Evolutionary conservation across 371 early-diverging fungal species (phyloP).

Genomic region (Actinomortierella ambigua): DNA sequence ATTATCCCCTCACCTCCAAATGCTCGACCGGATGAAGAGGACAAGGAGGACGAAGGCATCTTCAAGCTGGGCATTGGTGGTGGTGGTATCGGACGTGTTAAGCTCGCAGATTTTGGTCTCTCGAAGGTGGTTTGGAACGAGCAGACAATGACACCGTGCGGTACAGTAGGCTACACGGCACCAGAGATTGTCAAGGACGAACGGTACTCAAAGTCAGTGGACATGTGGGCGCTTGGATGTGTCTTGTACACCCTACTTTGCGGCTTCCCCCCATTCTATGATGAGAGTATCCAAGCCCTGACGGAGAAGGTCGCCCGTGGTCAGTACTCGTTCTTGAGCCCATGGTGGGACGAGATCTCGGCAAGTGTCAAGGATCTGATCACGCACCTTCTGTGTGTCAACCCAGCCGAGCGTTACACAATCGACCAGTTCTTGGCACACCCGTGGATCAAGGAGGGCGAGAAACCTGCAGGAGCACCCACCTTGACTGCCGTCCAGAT

Average conservation of each 20-base stretch:
- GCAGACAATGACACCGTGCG: conserved; percentile 88
- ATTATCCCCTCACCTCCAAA: conserved; percentile 62
- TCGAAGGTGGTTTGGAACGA: conserved; percentile 84
- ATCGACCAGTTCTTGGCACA: conserved; percentile 83
- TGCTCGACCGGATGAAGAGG: conserved; percentile 54
- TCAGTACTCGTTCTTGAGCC: conserved; percentile 75
- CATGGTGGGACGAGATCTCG: conserved; percentile 91
- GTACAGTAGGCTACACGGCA: conserved; percentile 91
- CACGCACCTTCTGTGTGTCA: conserved; percentile 78
- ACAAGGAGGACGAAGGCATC: conserved; percentile 75
- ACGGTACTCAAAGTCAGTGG: conserved; percentile 83
- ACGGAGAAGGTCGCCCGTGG: conserved; percentile 81
- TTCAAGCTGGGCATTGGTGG: conserved; percentile 76
- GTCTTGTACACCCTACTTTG: conserved; percentile 89
- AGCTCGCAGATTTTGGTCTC: conserved; percentile 88
- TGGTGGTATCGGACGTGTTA: conserved; percentile 82
- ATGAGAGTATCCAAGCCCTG: conserved; percentile 75
- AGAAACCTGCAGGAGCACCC: conserved; percentile 10
- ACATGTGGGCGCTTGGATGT: conserved; percentile 95
- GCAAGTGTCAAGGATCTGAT: conserved; percentile 80
- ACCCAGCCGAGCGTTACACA: conserved; percentile 83
- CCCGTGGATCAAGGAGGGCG: conserved; percentile 76
- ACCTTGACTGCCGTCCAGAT: conserved; percentile 25
- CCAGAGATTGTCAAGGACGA: conserved; percentile 89
- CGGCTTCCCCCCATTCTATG: conserved; percentile 92